Percentiles rank a stretch among this genome's conserved stretches.
Conservation (phyloP, 768 basidiomycete genomes). For the Galerina marginata region DNA sequence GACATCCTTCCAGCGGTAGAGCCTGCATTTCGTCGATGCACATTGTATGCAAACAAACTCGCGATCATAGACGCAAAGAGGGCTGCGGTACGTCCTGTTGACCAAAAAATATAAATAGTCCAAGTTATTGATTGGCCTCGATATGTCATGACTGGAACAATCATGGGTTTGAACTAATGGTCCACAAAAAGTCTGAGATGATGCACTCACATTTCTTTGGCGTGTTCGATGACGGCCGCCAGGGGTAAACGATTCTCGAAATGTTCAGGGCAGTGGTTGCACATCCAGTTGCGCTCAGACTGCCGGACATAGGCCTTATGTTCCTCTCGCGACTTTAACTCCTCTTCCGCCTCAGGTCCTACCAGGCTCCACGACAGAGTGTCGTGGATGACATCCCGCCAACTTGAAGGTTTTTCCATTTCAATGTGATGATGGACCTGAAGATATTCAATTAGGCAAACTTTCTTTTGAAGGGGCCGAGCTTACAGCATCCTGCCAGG, state of each 20-base stretch:
- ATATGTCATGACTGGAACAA: constrained; percentile 3
- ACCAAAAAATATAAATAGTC: neutral
- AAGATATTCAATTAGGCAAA: too few species aligned
- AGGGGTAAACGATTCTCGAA: constrained; percentile 15
- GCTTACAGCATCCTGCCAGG: neutral
- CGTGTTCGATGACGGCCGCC: constrained; percentile 8
- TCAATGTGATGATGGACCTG: neutral
- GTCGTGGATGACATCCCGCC: neutral
- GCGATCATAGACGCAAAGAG: neutral
- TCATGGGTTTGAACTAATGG: neutral
- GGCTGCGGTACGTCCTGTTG: neutral
- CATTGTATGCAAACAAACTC: constrained; percentile 1
- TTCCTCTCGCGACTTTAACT: neutral
- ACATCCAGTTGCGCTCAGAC: constrained; percentile 7
- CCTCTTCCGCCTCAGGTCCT: constrained; percentile 17
- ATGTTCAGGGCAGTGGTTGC: constrained; percentile 7
- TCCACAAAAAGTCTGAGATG: neutral
- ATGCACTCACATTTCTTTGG: neutral
- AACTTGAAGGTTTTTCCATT: too few species aligned
- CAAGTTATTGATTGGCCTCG: neutral
- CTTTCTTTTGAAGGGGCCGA: too few species aligned
- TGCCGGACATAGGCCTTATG: constrained; percentile 1
- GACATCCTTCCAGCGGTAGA: neutral
- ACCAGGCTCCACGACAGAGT: neutral
- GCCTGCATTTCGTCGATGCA: neutral